phyloP scores from a whole-genome alignment of 1,139 yeast genomes.

The Suhomyces bolitotheri region DNA sequence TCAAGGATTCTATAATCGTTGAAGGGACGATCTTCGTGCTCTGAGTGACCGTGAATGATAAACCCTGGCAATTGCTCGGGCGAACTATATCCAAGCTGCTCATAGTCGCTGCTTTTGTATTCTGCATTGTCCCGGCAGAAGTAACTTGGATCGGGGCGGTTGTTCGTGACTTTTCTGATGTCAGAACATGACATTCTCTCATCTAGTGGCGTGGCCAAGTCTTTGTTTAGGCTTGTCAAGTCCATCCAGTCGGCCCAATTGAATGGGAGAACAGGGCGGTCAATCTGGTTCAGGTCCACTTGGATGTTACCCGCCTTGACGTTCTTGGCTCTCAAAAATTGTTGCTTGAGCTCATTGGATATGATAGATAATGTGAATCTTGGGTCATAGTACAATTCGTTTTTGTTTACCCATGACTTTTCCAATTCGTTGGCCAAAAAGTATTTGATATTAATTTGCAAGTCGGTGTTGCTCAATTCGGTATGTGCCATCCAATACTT shows the following conservation, averaged over 20 bases:
- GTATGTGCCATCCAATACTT: constrained; percentile 20
- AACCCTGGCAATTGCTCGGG: constrained; percentile 19
- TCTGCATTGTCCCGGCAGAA: constrained; percentile 16
- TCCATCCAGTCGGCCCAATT: constrained; percentile 26
- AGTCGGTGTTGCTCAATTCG: constrained; percentile 11
- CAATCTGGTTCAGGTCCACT: constrained; percentile 4
- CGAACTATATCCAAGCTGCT: constrained; percentile 14
- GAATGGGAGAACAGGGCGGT: constrained; percentile 16
- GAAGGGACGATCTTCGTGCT: constrained; percentile 17
- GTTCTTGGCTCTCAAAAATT: constrained; percentile 13
- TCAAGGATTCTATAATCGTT: constrained; percentile 18
- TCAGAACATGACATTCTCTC: constrained; percentile 14
- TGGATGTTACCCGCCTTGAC: constrained; percentile 3
- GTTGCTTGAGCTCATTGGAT: constrained; percentile 17
- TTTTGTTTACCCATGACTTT: constrained; percentile 19
- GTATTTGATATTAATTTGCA: constrained; percentile 9
- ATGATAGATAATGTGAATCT: constrained; percentile 20
- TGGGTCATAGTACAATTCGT: constrained; percentile 19
- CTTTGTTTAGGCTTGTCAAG: constrained; percentile 13
- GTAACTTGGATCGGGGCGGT: constrained; percentile 18
- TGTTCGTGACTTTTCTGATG: constrained; percentile 18
- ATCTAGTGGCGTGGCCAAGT: constrained; percentile 12
- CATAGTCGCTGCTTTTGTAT: constrained; percentile 10
- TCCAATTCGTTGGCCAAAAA: constrained; percentile 20
- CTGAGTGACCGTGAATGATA: constrained; percentile 23